A percentile compares a stretch with the other conserved stretches of the same genome.
Evolutionary conservation across 192 early-diverging fungal genomes (phyloP).

Genomic region (Polychytrium aggregatum): DNA sequence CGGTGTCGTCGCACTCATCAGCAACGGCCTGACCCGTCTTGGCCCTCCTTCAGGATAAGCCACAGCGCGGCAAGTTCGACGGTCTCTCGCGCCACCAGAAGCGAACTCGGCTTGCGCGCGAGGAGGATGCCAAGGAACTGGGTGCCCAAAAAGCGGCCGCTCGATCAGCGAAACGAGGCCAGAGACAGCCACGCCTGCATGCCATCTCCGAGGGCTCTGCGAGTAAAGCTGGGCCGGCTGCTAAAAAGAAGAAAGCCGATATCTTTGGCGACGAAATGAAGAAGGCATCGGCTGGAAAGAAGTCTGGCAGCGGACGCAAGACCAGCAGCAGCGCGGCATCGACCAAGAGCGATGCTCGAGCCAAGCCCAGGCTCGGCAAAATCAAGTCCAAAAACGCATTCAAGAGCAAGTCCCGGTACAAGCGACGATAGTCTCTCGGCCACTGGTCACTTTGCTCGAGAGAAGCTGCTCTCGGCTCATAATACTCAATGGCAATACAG

Average conservation of each 20-base stretch:
- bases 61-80: constrained; percentile 24
- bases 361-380: constrained; percentile 16
- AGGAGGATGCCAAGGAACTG: constrained; percentile 30
- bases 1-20: background rate
- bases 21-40: constrained; percentile 3
- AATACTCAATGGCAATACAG: too few relatives aligned
- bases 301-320: background rate
- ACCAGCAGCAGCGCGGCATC: background rate
- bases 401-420: constrained; percentile 12
- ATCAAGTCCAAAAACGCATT: constrained; percentile 11
- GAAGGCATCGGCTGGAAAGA: background rate
- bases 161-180: constrained; percentile 22
- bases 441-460: too few relatives aligned
- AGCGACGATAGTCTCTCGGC: constrained; percentile 9
- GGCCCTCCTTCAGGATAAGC: too few relatives aligned
- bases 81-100: constrained; percentile 39
- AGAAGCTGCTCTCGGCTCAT: too few relatives aligned
- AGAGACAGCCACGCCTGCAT: too few relatives aligned
- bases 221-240: background rate
- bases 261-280: constrained; percentile 10
- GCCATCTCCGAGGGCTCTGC: too few relatives aligned
- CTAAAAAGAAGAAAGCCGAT: background rate
- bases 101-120: constrained; percentile 18
- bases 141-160: constrained; percentile 20
- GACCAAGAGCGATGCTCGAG: constrained; percentile 11